phyloP scores from a whole-genome alignment of 2,329 filamentous ascomycete species.

The Boeremia exigua region DNA sequence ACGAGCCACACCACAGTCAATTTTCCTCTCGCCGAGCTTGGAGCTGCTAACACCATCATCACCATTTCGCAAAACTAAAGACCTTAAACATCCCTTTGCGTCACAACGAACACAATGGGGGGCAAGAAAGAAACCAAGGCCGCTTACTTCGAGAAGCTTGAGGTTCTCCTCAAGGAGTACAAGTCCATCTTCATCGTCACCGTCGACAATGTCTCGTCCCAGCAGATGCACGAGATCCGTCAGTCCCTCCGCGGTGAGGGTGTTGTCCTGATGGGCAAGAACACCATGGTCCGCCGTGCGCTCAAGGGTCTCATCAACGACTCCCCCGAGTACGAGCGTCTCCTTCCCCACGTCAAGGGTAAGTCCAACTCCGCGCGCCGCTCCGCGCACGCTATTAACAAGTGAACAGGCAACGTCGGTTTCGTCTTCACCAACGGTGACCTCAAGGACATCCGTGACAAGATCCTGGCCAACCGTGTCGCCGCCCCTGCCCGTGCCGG shows the following conservation, averaged over 20 bases:
- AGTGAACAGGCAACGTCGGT: conserved; percentile 78
- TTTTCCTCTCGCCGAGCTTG: conserved; percentile 26
- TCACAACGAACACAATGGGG: conserved; percentile 91
- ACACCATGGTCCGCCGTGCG: conserved; percentile 99
- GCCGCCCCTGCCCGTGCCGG: conserved; percentile 97
- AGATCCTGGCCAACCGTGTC: conserved; percentile 96
- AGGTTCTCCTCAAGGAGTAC: conserved; percentile 95
- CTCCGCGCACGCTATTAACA: conserved; percentile 24
- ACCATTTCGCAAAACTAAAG: conserved; percentile 51
- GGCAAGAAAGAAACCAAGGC: conserved; percentile 95
- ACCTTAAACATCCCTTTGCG: conserved; percentile 99
- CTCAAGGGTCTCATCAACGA: conserved; percentile 93
- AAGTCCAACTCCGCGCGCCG: conserved; percentile 20
- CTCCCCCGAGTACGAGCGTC: conserved; percentile 95
- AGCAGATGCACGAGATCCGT: conserved; percentile 99
- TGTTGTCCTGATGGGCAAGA: conserved; percentile 98
- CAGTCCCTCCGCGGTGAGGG: conserved; percentile 85
- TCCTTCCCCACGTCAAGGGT: conserved; percentile 92
- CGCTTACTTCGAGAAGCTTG: conserved; percentile 99
- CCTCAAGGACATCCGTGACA: conserved; percentile 89
- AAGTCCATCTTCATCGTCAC: conserved; percentile 96
- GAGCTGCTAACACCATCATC: conserved; percentile 30
- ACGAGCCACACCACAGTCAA: conserved; percentile 34
- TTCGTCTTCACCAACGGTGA: conserved; percentile 99
- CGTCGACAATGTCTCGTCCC: conserved; percentile 96